These are phyloP conservation scores for Dimocarpus longan DNA, from an alignment of 345 rosid genomes.

Conservation along the genomic window DNA sequence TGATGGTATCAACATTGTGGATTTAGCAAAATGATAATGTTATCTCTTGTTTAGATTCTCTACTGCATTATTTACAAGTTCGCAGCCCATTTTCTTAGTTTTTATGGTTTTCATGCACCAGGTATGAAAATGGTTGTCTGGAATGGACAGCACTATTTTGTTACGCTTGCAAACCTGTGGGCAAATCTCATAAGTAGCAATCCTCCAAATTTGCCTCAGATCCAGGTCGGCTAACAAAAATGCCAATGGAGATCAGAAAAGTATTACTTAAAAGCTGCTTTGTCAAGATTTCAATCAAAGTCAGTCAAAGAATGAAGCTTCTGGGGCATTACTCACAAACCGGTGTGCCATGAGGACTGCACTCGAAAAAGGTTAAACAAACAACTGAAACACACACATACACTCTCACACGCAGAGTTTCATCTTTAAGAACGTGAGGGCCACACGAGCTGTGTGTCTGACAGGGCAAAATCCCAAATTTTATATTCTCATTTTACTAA, in stretches of 20 bases:
- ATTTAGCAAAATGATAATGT: no score
- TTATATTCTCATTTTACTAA: conserved; percentile 1
- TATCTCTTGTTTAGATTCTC: not conserved
- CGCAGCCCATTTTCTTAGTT: conserved; percentile 2
- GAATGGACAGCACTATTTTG: conserved; percentile 61
- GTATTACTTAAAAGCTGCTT: not conserved
- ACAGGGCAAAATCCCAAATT: not conserved
- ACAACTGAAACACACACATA: not conserved
- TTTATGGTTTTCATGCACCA: conserved; percentile 34
- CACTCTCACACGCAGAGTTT: not conserved
- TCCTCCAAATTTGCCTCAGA: conserved; percentile 57
- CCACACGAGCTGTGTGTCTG: conserved; percentile 3
- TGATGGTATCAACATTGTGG: no score
- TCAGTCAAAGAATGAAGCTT: conserved; percentile 14
- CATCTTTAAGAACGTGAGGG: conserved; percentile 14
- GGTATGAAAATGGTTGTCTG: conserved; percentile 65
- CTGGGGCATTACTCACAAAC: conserved; percentile 4
- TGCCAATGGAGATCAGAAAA: not conserved
- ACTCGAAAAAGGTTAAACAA: not conserved
- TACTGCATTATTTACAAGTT: not conserved
- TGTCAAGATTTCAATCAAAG: not conserved
- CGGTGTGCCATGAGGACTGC: conserved; percentile 1
- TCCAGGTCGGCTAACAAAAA: conserved; percentile 26
- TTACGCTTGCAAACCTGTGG: conserved; percentile 81
- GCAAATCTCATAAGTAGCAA: conserved; percentile 58